A percentile compares a stretch with the other conserved stretches of the same genome.
Conservation (phyloP, 1,284 basidiomycete species). For the Marasmius sp. region DNA sequence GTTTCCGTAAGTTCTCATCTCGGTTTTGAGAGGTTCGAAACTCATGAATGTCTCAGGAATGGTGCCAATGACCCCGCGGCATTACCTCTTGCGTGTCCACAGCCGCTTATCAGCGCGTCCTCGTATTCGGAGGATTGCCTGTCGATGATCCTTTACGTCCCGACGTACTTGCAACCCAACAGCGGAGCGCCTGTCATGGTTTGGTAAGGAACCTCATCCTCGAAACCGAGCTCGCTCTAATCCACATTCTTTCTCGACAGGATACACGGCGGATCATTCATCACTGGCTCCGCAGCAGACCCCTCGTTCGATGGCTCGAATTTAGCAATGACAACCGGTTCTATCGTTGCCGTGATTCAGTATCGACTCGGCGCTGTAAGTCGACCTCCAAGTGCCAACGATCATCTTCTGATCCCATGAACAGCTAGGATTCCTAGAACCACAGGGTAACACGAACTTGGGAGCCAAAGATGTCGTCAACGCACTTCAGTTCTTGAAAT, state of each 20-base stretch:
- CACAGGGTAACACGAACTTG: constrained; percentile 67
- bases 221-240: not conserved
- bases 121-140: constrained; percentile 75
- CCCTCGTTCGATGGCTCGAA: constrained; percentile 79
- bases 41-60: constrained; percentile 36
- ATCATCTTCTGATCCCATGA: constrained; percentile 2
- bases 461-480: constrained; percentile 72
- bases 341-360: constrained; percentile 85
- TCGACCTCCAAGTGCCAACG: constrained; percentile 12
- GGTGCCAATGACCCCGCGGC: constrained; percentile 49
- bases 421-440: constrained; percentile 77
- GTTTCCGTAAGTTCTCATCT: constrained; percentile 53
- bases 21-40: not conserved
- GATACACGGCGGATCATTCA: constrained; percentile 88
- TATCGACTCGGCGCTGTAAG: constrained; percentile 80
- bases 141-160: constrained; percentile 73
- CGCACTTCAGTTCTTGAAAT: constrained; percentile 65
- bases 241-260: constrained; percentile 35
- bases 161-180: constrained; percentile 33
- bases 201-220: constrained; percentile 46
- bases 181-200: constrained; percentile 56
- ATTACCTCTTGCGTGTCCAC: constrained; percentile 73
- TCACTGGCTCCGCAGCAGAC: constrained; percentile 67
- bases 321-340: constrained; percentile 69
- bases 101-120: constrained; percentile 47